Conservation (phyloP, 2,329 filamentous ascomycete genomes). For the Pezicula radicicola region DNA sequence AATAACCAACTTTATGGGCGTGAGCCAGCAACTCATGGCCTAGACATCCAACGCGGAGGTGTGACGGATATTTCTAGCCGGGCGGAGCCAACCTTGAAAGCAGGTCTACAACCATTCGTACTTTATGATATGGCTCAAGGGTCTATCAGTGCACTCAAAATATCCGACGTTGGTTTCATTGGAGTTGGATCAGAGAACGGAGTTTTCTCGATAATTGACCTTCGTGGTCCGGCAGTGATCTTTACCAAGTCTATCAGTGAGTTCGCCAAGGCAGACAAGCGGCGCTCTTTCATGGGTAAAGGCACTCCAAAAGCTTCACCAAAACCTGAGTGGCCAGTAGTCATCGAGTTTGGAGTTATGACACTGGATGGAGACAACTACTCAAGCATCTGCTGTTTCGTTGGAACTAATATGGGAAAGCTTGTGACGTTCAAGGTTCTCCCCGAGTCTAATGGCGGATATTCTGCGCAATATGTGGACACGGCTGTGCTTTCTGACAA, state of each 20-base stretch:
- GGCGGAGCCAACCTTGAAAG: constrained; percentile 69
- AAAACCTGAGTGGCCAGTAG: constrained; percentile 70
- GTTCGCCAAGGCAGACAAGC: constrained; percentile 73
- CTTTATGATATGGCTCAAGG: constrained; percentile 84
- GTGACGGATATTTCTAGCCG: constrained; percentile 73
- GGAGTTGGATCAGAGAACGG: constrained; percentile 84
- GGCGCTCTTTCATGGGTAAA: constrained; percentile 66
- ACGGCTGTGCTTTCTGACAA: constrained; percentile 62
- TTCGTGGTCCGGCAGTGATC: constrained; percentile 83
- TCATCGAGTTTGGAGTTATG: constrained; percentile 89
- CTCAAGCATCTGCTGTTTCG: constrained; percentile 89
- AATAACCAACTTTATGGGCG: constrained; percentile 69
- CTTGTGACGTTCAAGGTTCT: constrained; percentile 88
- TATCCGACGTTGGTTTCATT: constrained; percentile 92
- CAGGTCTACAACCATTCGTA: constrained; percentile 76
- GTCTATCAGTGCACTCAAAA: constrained; percentile 71
- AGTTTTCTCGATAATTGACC: constrained; percentile 76
- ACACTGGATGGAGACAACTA: constrained; percentile 92
- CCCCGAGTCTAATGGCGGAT: constrained; percentile 66
- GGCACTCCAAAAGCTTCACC: constrained; percentile 44
- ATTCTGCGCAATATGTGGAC: constrained; percentile 70
- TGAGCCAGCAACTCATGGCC: constrained; percentile 45
- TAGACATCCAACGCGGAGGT: constrained; percentile 61
- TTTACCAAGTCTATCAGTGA: constrained; percentile 71
- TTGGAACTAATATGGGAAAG: constrained; percentile 82